Percentiles rank a stretch among this genome's conserved stretches.
These are phyloP conservation scores for Fraxinus ornus DNA, from an alignment of 305 asterid species.

Conservation along the genomic window DNA sequence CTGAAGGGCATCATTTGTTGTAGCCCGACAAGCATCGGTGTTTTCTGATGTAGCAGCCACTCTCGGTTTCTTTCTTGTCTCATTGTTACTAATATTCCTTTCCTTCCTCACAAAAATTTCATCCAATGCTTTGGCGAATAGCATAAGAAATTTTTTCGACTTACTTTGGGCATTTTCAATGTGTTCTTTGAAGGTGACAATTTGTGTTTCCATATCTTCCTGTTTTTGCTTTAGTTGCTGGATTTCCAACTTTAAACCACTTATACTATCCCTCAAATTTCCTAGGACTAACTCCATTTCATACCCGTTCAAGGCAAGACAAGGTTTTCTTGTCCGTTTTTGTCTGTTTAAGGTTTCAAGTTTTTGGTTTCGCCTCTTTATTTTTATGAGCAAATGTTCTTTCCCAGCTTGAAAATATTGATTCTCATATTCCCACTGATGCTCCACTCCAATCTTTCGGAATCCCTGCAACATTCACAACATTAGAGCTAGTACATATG, in stretches of 20 bases:
- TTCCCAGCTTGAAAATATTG: conserved; percentile 49
- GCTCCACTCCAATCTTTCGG: conserved; percentile 47
- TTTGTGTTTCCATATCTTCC: conserved; percentile 22
- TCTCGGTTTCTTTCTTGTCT: conserved; percentile 16
- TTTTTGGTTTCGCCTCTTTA: conserved; percentile 33
- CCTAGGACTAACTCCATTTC: conserved; percentile 20
- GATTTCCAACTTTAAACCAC: conserved; percentile 31
- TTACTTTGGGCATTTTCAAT: conserved; percentile 6
- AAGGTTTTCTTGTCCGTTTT: neutral
- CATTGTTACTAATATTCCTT: neutral
- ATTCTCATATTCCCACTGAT: conserved; percentile 54
- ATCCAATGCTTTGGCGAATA: conserved; percentile 28
- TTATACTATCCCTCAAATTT: conserved; percentile 14
- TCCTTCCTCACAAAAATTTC: neutral
- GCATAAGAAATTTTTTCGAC: conserved; percentile 9
- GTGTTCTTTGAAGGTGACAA: conserved; percentile 21
- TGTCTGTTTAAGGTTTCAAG: neutral
- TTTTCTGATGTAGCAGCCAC: neutral
- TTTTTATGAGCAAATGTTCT: conserved; percentile 40
- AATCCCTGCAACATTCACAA: conserved; percentile 45
- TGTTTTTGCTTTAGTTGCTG: conserved; percentile 34
- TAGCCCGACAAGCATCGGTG: neutral
- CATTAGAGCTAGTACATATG: neutral
- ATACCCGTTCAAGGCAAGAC: neutral
- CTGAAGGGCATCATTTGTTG: neutral